A percentile compares a stretch with the other conserved stretches of the same genome.
phyloP scores from a whole-genome alignment of 1,284 basidiomycete genomes.

The Amylostereum chailletii region DNA sequence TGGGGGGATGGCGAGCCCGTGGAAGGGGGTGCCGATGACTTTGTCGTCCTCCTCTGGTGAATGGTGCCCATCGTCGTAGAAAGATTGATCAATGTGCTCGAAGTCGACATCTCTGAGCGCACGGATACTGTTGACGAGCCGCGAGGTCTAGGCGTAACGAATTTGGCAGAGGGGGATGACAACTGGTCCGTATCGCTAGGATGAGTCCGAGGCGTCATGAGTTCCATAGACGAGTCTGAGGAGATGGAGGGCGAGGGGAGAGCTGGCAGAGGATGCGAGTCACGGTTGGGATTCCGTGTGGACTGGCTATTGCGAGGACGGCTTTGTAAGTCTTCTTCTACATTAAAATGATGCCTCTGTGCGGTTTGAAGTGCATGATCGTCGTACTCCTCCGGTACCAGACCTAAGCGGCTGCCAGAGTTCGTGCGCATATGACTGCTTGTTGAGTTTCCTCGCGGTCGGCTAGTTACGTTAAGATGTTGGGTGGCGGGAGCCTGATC shows the following conservation, averaged over 20 bases:
- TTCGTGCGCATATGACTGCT: constrained; percentile 43
- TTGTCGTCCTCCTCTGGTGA: constrained; percentile 50
- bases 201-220: constrained; percentile 26
- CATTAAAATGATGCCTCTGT: constrained; percentile 16
- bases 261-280: constrained; percentile 60
- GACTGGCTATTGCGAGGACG: constrained; percentile 14
- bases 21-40: constrained; percentile 49
- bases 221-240: constrained; percentile 18
- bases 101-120: constrained; percentile 29
- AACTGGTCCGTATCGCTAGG: constrained; percentile 9
- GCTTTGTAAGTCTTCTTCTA: constrained; percentile 19
- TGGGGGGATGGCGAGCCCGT: constrained; percentile 25
- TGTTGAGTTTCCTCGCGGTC: constrained; percentile 38
- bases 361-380: constrained; percentile 16
- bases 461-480: constrained; percentile 25
- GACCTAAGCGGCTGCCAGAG: constrained; percentile 45
- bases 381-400: constrained; percentile 43
- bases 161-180: constrained; percentile 23
- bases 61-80: constrained; percentile 60
- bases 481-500: constrained; percentile 18
- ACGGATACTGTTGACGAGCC: constrained; percentile 39
- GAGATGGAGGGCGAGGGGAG: constrained; percentile 39
- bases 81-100: constrained; percentile 40
- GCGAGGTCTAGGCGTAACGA: constrained; percentile 39
- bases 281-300: constrained; percentile 24